Base-by-base conservation (phyloP, 129 eudicot genomes). In the Tanacetum coccineum region DNA sequence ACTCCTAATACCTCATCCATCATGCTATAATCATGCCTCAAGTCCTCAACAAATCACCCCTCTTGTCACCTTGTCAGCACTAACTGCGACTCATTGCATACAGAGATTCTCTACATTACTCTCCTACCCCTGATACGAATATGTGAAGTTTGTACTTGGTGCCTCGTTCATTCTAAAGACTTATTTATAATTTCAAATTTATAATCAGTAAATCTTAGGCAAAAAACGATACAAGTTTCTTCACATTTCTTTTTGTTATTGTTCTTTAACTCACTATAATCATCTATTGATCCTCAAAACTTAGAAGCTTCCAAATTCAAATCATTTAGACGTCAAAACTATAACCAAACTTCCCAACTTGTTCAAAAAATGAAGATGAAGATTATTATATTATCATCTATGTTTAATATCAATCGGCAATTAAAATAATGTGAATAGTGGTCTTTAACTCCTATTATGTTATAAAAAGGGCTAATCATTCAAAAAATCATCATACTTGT, bases 11-110 rank as follows among this genome's bases (percentile, higher is more conserved):
- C 40, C 28, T 36, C 44, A 55, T 40, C 12, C 21, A n/a, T 64
- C 78, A 73, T 63, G 51, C 46, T 73, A 55, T 54, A 40, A 26
- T 54, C 42, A 73, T 73, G 78, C 0, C 53, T 64, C n/a, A n/a
- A n/a, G n/a, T n/a, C n/a, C n/a, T n/a, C 71, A 73, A 64, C 78
- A 66, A 64, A 64, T 54, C 40, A 25, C 49, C 58, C 25, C 44
- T 53, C 58, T 14, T 73, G 70, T 40, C 15, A 48, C 48, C 66
- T 45, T 70, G 66, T 26, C 32, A 15, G 5, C 52, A 49, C 60
- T 30, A 32, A 60, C 2, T 7, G 53, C 49, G 48, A 49, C 59
- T 48, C 36, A 59, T 15, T 28, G 21, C 75, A 70, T 47, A 59
- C 50, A 45, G 4, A 14, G 6, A 47, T 65, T 65, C 71, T 32